phyloP scores from a whole-genome alignment of 2,329 filamentous ascomycete species.

The Tolypocladium ovalisporum region DNA sequence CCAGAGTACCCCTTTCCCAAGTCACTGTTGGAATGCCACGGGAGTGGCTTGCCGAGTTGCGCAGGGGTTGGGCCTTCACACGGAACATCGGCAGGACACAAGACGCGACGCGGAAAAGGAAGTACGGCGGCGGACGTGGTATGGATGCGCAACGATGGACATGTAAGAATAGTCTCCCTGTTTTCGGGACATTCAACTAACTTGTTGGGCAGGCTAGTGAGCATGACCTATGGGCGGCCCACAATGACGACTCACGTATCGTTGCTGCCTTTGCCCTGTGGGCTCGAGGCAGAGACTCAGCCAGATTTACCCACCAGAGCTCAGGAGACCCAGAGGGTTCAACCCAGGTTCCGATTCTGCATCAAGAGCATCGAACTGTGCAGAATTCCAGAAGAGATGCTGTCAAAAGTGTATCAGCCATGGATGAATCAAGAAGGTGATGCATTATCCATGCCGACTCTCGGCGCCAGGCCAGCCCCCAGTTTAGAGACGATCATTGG shows the following conservation, averaged over 20 bases:
- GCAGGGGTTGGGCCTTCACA: conserved; percentile 21
- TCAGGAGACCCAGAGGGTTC: background rate
- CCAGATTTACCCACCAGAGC: background rate
- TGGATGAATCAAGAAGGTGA: conserved; percentile 2
- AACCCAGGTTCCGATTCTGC: conserved; percentile 7
- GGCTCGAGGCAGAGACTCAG: background rate
- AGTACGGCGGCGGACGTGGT: conserved; percentile 24
- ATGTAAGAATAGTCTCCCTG: conserved; percentile 12
- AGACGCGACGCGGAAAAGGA: conserved; percentile 20
- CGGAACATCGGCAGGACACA: conserved; percentile 7
- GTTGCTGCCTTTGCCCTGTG: background rate
- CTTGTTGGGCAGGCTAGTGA: conserved; percentile 15
- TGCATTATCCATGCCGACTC: background rate
- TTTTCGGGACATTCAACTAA: background rate
- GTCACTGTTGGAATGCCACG: conserved; percentile 29
- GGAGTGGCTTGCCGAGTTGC: conserved; percentile 14
- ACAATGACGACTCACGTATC: conserved; percentile 17
- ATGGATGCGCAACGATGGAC: conserved; percentile 27
- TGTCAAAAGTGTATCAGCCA: conserved; percentile 20
- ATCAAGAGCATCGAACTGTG: conserved; percentile 8
- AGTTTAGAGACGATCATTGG: conserved; percentile 3
- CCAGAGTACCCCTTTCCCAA: conserved; percentile 28
- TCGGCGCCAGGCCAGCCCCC: background rate
- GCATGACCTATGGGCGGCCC: conserved; percentile 25
- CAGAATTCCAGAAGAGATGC: conserved; percentile 14